Conservation (phyloP, 768 basidiomycete genomes). For the Daedalea quercina region DNA sequence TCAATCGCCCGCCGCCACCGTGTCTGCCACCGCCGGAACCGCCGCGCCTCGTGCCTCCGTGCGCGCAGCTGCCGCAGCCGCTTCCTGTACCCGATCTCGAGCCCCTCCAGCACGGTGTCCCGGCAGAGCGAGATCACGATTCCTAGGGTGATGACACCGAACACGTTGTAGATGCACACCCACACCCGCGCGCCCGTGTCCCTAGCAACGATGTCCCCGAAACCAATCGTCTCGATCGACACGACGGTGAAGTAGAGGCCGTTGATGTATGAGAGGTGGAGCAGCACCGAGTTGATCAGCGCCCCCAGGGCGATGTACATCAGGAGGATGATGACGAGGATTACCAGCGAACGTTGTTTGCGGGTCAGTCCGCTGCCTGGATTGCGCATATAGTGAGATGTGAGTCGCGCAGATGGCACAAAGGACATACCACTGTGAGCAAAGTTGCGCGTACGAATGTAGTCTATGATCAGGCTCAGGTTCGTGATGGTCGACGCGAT, state of each 20-base stretch:
- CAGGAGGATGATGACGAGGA: constrained; percentile 70
- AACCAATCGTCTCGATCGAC: constrained; percentile 62
- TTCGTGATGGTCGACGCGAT: constrained; percentile 60
- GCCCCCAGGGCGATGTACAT: constrained; percentile 71
- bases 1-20: constrained; percentile 61
- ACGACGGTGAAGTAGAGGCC: constrained; percentile 75
- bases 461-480: constrained; percentile 59
- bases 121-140: constrained; percentile 59
- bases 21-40: constrained; percentile 37
- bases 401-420: background rate
- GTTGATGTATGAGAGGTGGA: constrained; percentile 57
- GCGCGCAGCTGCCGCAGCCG: constrained; percentile 42
- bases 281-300: constrained; percentile 45
- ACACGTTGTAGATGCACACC: constrained; percentile 46
- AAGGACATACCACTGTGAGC: constrained; percentile 44
- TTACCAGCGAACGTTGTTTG: constrained; percentile 74
- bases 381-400: background rate
- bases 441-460: constrained; percentile 55
- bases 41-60: constrained; percentile 35
- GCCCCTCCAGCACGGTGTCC: constrained; percentile 67
- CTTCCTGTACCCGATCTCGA: constrained; percentile 57
- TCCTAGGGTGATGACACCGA: constrained; percentile 50
- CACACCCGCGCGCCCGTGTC: constrained; percentile 50
- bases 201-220: constrained; percentile 66
- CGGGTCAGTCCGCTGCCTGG: constrained; percentile 74